A percentile compares a stretch with the other conserved stretches of the same genome.
Evolutionary conservation across 306 rosid genomes (phyloP).

Genomic region (Prunus fruticosa): DNA sequence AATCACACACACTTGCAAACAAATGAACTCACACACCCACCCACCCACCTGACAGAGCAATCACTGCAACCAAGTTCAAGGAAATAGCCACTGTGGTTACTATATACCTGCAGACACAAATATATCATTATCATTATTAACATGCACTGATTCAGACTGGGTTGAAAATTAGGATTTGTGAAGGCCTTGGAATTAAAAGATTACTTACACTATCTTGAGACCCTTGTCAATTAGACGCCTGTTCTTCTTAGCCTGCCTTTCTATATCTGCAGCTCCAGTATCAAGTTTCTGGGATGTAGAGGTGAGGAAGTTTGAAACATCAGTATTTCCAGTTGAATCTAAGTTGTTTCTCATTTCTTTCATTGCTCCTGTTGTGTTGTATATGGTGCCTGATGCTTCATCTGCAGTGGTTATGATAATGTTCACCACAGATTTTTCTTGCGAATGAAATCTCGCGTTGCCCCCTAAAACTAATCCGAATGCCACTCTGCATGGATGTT

Average conservation of each 20-base stretch:
- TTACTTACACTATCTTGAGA: constrained; percentile 46
- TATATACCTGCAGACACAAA: constrained; percentile 51
- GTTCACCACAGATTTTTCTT: constrained; percentile 46
- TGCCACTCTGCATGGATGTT: constrained; percentile 40
- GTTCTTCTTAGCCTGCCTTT: constrained; percentile 39
- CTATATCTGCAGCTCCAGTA: constrained; percentile 42
- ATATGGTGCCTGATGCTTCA: constrained; percentile 54
- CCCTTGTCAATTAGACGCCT: constrained; percentile 40
- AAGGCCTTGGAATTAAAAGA: constrained; percentile 1
- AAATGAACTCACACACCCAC: not conserved
- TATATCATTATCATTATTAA: not conserved
- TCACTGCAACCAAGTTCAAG: constrained; percentile 47
- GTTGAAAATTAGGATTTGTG: not conserved
- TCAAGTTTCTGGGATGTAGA: constrained; percentile 42
- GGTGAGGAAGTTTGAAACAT: constrained; percentile 30
- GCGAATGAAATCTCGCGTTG: constrained; percentile 43
- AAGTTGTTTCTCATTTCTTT: constrained; percentile 28
- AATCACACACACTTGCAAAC: not conserved
- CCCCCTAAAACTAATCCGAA: constrained; percentile 59
- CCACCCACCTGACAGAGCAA: constrained; percentile 50
- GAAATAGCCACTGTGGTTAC: constrained; percentile 42
- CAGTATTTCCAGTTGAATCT: constrained; percentile 24
- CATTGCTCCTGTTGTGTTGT: constrained; percentile 54
- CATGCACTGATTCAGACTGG: not conserved
- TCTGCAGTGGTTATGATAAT: constrained; percentile 56